Conservation (phyloP, 106 monocot species). For the Phalaenopsis equestris region DNA sequence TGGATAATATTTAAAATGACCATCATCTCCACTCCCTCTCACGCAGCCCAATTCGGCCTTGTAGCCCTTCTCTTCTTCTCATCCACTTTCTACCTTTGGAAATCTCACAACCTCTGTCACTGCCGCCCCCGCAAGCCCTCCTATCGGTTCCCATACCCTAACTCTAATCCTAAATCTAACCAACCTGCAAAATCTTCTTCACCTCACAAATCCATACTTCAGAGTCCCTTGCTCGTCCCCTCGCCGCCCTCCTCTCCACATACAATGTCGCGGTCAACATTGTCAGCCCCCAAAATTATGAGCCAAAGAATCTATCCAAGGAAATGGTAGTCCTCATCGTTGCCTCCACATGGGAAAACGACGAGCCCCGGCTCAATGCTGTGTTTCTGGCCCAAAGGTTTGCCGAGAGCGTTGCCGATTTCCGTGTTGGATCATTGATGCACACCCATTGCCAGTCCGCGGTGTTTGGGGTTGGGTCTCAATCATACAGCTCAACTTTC, state of each 20-base stretch:
- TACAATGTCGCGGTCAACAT: slow-evolving; percentile 42
- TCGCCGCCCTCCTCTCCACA: slow-evolving; percentile 31
- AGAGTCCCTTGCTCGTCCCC: slow-evolving; percentile 54
- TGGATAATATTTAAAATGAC: background rate
- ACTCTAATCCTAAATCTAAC: slow-evolving; percentile 13
- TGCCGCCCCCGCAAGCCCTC: slow-evolving; percentile 17
- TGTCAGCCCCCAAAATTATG: slow-evolving; percentile 60
- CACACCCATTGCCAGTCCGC: slow-evolving; percentile 60
- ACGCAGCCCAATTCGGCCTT: slow-evolving; percentile 33
- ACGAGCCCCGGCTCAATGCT: slow-evolving; percentile 47
- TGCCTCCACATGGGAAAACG: slow-evolving; percentile 78
- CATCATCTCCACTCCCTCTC: background rate
- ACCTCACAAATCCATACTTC: slow-evolving; percentile 70
- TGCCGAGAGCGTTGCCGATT: slow-evolving; percentile 74
- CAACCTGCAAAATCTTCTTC: slow-evolving; percentile 52
- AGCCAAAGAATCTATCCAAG: slow-evolving; percentile 74
- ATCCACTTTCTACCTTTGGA: slow-evolving; percentile 54
- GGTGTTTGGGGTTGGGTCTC: slow-evolving; percentile 86
- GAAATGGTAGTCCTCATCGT: slow-evolving; percentile 68
- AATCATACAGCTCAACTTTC: slow-evolving; percentile 51
- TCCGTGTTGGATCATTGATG: slow-evolving; percentile 63
- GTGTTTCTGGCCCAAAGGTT: slow-evolving; percentile 67
- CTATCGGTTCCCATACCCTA: background rate
- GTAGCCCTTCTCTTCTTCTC: slow-evolving; percentile 54
- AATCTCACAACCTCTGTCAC: slow-evolving; percentile 61